phyloP scores from a whole-genome alignment of 192 early-diverging fungal species.

The Neocallimastix lanati region DNA sequence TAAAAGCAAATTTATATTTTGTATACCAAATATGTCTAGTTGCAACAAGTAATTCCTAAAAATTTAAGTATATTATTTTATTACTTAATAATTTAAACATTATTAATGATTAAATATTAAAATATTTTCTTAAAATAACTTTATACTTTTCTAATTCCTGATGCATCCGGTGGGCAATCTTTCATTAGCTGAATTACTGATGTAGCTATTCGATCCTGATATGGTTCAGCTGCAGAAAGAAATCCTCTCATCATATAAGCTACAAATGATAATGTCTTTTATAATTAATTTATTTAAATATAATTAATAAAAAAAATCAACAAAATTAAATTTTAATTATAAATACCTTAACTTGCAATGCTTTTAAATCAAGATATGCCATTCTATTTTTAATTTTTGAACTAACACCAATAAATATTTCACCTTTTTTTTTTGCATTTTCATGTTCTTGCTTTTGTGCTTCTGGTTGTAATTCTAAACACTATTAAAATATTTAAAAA shows the following conservation, averaged over 20 bases:
- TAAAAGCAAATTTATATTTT: conserved; percentile 73
- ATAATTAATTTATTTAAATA: background rate
- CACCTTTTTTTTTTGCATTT: conserved; percentile 22
- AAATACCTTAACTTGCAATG: conserved; percentile 81
- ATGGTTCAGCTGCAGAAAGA: conserved; percentile 39
- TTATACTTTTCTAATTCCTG: conserved; percentile 78
- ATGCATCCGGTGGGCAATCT: conserved; percentile 83
- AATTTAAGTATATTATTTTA: background rate
- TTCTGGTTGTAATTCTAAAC: conserved; percentile 6
- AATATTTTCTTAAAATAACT: too few species aligned
- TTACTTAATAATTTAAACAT: too few species aligned
- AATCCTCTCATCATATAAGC: conserved; percentile 85
- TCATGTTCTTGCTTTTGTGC: conserved; percentile 19
- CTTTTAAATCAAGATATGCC: conserved; percentile 71
- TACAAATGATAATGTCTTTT: conserved; percentile 82
- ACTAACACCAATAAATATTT: conserved; percentile 60
- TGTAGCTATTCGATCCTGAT: conserved; percentile 67
- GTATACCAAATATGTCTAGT: conserved; percentile 87
- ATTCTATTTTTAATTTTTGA: conserved; percentile 47
- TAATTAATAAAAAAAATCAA: background rate
- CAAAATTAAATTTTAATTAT: too few species aligned
- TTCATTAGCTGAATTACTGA: conserved; percentile 75
- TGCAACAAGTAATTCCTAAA: conserved; percentile 77
- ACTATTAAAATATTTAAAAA: background rate
- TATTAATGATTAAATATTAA: too few species aligned